Base-by-base conservation (phyloP, 768 basidiomycete genomes). In the Macrolepiota dolichaula region DNA sequence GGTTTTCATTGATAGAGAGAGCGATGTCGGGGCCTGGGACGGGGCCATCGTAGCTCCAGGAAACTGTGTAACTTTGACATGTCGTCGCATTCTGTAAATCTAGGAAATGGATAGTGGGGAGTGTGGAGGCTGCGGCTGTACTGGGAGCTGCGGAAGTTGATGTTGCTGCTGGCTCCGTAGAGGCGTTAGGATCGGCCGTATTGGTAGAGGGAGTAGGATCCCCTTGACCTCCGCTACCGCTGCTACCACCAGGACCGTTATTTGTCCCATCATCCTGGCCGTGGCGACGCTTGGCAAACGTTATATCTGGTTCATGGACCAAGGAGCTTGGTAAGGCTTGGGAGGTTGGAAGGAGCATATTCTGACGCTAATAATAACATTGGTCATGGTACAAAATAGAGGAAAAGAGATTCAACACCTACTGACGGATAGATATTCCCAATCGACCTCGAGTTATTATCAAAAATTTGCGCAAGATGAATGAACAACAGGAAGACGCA, bases 51-150 rank as follows among this genome's bases (percentile, higher is more conserved):
- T 64, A 68, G 9, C 44, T 51, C 74, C 76, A 77, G 7, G 65
- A 61, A 17, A 77, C 55, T 1, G 63, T 65, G 17, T 63, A 63
- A 27, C 57, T 61, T 36, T 63, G 59, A 64, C 75, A 76, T 15
- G 70, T 70, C 1, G 76, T 73, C 11, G 64, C 58, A 49, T 75
- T 74, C 11, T 25, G 29, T 10, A 69, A 70, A 29, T 54, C 62
- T 42, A 66, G 46, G 56, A 74, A 71, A 44, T 55, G 62, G 32
- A 72, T 62, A n/a, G 63, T n/a, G 22, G 62, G 49, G 4, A 57
- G 15, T 22, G 65, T 13, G 13, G 22, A 24, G 54, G 52, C 35
- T 10, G 38, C 42, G 24, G 11, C n/a, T 51, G 47, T 15, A 17
- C 42, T 37, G 32, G 57, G 11, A 36, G 27, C n/a, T 29, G n/a